Conservation (phyloP, 1,284 basidiomycete genomes). For the Somion occarium region DNA sequence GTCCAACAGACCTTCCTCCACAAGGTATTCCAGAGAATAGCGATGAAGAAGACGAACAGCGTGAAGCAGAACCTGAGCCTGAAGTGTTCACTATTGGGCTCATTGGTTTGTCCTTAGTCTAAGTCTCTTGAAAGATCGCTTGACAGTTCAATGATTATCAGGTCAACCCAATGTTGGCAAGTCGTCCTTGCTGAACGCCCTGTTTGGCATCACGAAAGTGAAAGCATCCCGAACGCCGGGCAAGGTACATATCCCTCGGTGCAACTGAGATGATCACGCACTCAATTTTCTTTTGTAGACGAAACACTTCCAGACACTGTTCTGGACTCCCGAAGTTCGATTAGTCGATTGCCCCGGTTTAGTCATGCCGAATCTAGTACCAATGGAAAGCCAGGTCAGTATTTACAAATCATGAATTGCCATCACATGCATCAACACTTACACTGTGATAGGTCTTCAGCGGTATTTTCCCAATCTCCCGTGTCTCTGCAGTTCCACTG, state of each 20-base stretch:
- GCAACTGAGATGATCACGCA: background rate
- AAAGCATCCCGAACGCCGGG: slow-evolving; percentile 88
- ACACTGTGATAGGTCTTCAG: slow-evolving; percentile 51
- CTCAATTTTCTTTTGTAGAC: slow-evolving; percentile 46
- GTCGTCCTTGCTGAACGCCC: slow-evolving; percentile 84
- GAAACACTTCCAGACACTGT: slow-evolving; percentile 91
- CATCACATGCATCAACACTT: background rate
- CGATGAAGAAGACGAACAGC: slow-evolving; percentile 19
- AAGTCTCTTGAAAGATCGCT: background rate
- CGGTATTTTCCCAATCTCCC: slow-evolving; percentile 85
- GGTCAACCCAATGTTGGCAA: slow-evolving; percentile 95
- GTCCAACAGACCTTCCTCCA: slow-evolving; percentile 15
- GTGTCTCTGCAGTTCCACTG: slow-evolving; percentile 75
- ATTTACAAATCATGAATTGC: slow-evolving; percentile 10
- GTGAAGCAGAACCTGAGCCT: slow-evolving; percentile 35
- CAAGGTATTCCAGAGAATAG: slow-evolving; percentile 7
- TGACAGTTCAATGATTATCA: slow-evolving; percentile 29
- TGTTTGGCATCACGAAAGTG: slow-evolving; percentile 81
- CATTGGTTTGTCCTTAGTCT: slow-evolving; percentile 49
- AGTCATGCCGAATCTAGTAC: slow-evolving; percentile 75
- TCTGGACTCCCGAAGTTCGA: slow-evolving; percentile 78
- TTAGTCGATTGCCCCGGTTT: slow-evolving; percentile 86
- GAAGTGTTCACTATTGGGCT: slow-evolving; percentile 78
- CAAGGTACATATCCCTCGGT: slow-evolving; percentile 48
- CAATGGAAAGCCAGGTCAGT: slow-evolving; percentile 74